Base-by-base conservation (phyloP, 345 rosid species). In the Melaleuca quinquenervia region DNA sequence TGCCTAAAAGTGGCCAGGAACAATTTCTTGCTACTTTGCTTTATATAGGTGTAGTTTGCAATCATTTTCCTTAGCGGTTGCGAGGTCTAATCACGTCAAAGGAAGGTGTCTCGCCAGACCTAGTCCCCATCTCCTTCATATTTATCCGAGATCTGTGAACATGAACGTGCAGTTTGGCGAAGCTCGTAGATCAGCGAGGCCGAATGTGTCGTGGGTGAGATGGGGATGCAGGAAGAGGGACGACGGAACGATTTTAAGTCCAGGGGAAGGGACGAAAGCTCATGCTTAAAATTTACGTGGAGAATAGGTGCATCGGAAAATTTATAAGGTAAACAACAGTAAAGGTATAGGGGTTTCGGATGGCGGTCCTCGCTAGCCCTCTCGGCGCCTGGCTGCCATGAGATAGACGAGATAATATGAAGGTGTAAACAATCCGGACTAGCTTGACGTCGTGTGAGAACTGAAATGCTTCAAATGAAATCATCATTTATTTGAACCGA, bases 361-460 rank as follows among this genome's bases (percentile, higher is more conserved):
- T 36, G 78, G 78, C 1, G 78, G 8, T 20, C 48, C 1, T 48
- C 24, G 5, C 80, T 36, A 36, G 14, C 48, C 48, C 14, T 32
- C 48, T 10, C 7, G 4, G 48, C 1, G 0, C 1, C 6, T 18
- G 14, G 7, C 18, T 13, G 0, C 26, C 80, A 70, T 8, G 36
- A 70, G 44, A 2, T 26, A 32, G 10, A 64, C 1, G 1, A 70
- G 48, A 70, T 36, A 36, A 18, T 9, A 2, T 0, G 6, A 70
- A 18, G 80, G 1, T 5, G 36, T 36, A 70, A 70, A 70, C 9
- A 70, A 70, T 48, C 36, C 0, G 24, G 48, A 1, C 26, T 32
- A 8, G 22, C 32, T 36, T 0, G 1, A 36, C 8, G 0, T 70
- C 2, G 7, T 0, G 0, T 0, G 24, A 5, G 20, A 32, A 0